Percentiles rank a stretch among this genome's conserved stretches.
These are phyloP conservation scores for Solanum bukasovii DNA, from an alignment of 257 asterid genomes.

Conservation along the genomic window DNA sequence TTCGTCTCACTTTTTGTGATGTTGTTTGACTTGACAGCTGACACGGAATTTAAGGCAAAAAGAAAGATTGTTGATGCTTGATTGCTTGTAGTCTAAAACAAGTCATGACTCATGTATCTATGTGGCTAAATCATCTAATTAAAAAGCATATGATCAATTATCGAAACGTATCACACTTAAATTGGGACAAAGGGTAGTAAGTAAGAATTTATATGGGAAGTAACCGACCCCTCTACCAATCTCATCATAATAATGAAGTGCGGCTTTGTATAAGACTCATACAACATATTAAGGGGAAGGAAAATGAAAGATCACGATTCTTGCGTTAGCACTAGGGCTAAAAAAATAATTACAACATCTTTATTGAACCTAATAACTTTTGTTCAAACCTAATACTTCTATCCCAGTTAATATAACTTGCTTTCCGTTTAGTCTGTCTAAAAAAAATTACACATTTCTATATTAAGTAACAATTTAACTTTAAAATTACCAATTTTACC, in stretches of 20 bases:
- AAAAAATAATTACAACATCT: neutral
- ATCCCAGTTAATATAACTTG: neutral
- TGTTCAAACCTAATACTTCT: neutral
- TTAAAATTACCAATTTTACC: no score
- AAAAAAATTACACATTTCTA: neutral
- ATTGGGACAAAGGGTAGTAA: no score
- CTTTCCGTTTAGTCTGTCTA: fast-evolving
- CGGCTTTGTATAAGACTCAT: neutral
- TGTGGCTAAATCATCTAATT: neutral
- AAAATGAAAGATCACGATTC: neutral
- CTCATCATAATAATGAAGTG: neutral
- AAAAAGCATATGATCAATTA: neutral
- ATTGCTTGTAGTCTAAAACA: neutral
- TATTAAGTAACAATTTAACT: no score
- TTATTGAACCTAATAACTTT: neutral
- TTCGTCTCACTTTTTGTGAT: neutral
- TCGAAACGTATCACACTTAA: neutral
- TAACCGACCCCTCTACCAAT: neutral
- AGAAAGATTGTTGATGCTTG: no score
- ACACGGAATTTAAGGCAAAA: neutral
- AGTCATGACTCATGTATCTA: neutral
- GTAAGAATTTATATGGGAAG: neutral
- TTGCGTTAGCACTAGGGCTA: neutral
- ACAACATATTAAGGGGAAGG: neutral
- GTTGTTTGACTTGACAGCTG: neutral